A percentile compares a stretch with the other conserved stretches of the same genome.
Evolutionary conservation across 768 basidiomycete genomes (phyloP).

Genomic region (Baorangia bicolor): DNA sequence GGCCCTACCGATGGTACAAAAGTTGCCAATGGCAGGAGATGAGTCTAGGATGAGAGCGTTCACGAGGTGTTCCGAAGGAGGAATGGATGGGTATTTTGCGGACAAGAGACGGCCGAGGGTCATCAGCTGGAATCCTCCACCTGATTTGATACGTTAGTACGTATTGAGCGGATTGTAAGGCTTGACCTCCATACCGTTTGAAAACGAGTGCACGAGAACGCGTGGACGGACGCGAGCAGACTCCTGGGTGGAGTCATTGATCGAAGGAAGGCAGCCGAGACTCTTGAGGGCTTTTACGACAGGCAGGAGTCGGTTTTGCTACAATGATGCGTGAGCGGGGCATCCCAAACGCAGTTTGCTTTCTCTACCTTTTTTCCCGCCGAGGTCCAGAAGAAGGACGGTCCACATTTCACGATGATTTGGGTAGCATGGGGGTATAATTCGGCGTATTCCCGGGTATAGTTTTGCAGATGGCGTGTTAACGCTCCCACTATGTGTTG

Average conservation of each 20-base stretch:
- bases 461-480: slow-evolving; percentile 27
- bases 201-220: slow-evolving; percentile 29
- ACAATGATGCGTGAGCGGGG: not conserved
- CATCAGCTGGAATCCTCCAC: slow-evolving; percentile 23
- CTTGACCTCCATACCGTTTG: slow-evolving; percentile 22
- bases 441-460: slow-evolving; percentile 25
- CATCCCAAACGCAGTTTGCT: not conserved
- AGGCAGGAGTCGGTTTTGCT: slow-evolving; percentile 22
- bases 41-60: slow-evolving; percentile 27
- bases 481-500: slow-evolving; percentile 22
- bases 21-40: slow-evolving; percentile 11
- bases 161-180: not conserved
- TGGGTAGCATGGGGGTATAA: slow-evolving; percentile 29
- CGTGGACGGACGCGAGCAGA: slow-evolving; percentile 14
- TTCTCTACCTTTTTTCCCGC: slow-evolving; percentile 12
- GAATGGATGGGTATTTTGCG: slow-evolving; percentile 15
- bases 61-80: not conserved
- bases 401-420: slow-evolving; percentile 25
- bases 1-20: slow-evolving; percentile 21
- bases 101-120: slow-evolving; percentile 18
- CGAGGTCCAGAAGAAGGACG: slow-evolving; percentile 21
- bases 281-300: slow-evolving; percentile 23
- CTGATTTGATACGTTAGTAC: slow-evolving; percentile 6
- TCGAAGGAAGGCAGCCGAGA: slow-evolving; percentile 23
- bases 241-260: not conserved